These are phyloP conservation scores for Mycena sanguinolenta DNA, from an alignment of 768 basidiomycete genomes.

Conservation along the genomic window DNA sequence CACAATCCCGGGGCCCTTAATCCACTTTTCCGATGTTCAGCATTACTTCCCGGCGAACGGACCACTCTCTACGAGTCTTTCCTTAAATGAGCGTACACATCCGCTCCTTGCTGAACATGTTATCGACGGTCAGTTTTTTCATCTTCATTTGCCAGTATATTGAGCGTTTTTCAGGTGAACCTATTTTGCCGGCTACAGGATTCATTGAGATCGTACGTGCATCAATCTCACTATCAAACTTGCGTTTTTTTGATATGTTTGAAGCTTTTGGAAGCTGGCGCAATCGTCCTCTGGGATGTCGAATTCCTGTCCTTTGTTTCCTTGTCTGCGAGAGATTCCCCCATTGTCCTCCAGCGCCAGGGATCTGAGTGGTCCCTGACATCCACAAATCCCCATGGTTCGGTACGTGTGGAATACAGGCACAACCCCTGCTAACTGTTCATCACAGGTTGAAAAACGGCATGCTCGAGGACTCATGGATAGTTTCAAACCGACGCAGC, in stretches of 20 bases:
- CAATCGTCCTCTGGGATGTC: conserved; percentile 15
- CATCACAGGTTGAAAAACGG: no score
- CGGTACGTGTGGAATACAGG: no score
- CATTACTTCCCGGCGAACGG: no score
- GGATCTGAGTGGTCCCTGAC: no score
- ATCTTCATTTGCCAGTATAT: not conserved
- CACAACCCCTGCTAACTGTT: no score
- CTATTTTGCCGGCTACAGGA: conserved; percentile 4
- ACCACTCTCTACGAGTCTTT: not conserved
- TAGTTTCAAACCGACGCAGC: no score
- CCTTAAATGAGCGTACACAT: conserved; percentile 8
- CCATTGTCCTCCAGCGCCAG: no score
- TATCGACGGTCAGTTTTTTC: conserved; percentile 10
- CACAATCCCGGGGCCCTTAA: conserved; percentile 8
- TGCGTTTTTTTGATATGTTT: no score
- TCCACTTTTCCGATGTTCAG: not conserved
- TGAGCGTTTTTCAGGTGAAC: conserved; percentile 3
- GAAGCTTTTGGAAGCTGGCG: conserved; percentile 11
- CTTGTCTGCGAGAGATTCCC: not conserved
- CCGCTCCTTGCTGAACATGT: no score
- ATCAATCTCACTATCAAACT: no score
- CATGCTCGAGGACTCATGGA: conserved; percentile 30
- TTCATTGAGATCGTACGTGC: conserved; percentile 27
- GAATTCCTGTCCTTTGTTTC: conserved; percentile 15
- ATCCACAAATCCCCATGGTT: no score